Conservation (phyloP, 192 early-diverging fungal genomes). For the Kickxella alabastrina region DNA sequence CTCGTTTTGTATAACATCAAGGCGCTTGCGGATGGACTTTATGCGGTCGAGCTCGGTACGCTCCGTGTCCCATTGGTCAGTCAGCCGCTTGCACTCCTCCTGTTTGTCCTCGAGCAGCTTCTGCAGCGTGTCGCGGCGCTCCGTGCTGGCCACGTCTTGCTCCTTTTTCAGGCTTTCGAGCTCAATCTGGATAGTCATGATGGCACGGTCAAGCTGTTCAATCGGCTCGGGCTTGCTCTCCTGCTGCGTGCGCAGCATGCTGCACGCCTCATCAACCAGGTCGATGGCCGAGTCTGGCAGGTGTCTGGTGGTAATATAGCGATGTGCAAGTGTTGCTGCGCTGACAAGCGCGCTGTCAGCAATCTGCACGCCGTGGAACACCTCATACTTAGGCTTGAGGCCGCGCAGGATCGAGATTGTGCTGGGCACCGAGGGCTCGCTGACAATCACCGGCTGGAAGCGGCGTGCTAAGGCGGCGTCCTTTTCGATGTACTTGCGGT, state of each 20-base stretch:
- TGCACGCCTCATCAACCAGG: slow-evolving; percentile 77
- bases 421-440: slow-evolving; percentile 65
- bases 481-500: slow-evolving; percentile 68
- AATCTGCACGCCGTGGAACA: slow-evolving; percentile 75
- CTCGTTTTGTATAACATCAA: slow-evolving; percentile 73
- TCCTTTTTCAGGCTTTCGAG: slow-evolving; percentile 77
- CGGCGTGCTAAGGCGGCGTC: slow-evolving; percentile 73
- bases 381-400: slow-evolving; percentile 73
- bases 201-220: slow-evolving; percentile 67
- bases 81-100: slow-evolving; percentile 56
- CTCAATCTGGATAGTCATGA: slow-evolving; percentile 76
- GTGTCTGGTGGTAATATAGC: slow-evolving; percentile 69
- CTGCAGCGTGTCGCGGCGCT: slow-evolving; percentile 61
- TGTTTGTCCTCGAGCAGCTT: slow-evolving; percentile 58
- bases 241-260: slow-evolving; percentile 70
- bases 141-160: slow-evolving; percentile 63
- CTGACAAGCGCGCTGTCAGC: slow-evolving; percentile 68
- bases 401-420: slow-evolving; percentile 77
- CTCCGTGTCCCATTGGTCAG: slow-evolving; percentile 64
- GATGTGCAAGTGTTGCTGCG: slow-evolving; percentile 68
- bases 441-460: slow-evolving; percentile 72
- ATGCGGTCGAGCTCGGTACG: slow-evolving; percentile 65
- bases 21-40: slow-evolving; percentile 61
- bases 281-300: slow-evolving; percentile 83
- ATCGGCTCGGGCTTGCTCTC: slow-evolving; percentile 76